Percentiles rank a stretch among this genome's conserved stretches.
These are phyloP conservation scores for Paramecium octaurelia DNA, from an alignment of 73 alveolate genomes.

Conservation along the genomic window DNA sequence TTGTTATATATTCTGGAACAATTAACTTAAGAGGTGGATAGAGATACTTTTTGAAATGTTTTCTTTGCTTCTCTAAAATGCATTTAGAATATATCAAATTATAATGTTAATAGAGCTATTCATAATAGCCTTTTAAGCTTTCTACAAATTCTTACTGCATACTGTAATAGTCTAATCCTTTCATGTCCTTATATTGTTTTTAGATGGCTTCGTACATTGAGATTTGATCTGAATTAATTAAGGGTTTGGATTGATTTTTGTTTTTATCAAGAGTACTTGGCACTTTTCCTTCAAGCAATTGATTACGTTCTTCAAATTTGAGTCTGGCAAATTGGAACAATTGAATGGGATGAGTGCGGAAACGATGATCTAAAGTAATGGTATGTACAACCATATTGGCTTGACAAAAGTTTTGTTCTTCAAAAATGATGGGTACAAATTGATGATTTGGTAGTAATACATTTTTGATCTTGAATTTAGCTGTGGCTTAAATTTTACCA, in stretches of 20 bases:
- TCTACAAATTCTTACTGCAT: slow-evolving; percentile 58
- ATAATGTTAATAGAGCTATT: slow-evolving; percentile 42
- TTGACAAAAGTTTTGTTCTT: slow-evolving; percentile 54
- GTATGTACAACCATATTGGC: slow-evolving; percentile 53
- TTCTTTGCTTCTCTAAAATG: slow-evolving; percentile 54
- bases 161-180: slow-evolving; percentile 56
- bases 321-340: slow-evolving; percentile 54
- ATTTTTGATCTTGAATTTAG: slow-evolving; percentile 38
- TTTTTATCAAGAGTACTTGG: slow-evolving; percentile 19
- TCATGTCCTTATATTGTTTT: slow-evolving; percentile 41
- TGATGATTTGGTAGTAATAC: slow-evolving; percentile 37
- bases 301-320: slow-evolving; percentile 51
- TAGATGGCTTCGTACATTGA: slow-evolving; percentile 53
- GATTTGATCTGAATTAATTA: background rate
- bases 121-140: slow-evolving; percentile 36
- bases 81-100: slow-evolving; percentile 54
- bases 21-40: slow-evolving; percentile 58
- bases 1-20: slow-evolving; percentile 59
- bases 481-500: slow-evolving; percentile 52
- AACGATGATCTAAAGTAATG: slow-evolving; percentile 52
- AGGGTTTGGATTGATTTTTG: background rate
- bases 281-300: background rate
- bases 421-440: slow-evolving; percentile 57
- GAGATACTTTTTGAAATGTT: slow-evolving; percentile 53
- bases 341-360: slow-evolving; percentile 50